Evolutionary conservation across 2,329 filamentous ascomycete species (phyloP), one percentile per base, ranked within the genome.

Genomic region (Aspergillus ustus): DNA sequence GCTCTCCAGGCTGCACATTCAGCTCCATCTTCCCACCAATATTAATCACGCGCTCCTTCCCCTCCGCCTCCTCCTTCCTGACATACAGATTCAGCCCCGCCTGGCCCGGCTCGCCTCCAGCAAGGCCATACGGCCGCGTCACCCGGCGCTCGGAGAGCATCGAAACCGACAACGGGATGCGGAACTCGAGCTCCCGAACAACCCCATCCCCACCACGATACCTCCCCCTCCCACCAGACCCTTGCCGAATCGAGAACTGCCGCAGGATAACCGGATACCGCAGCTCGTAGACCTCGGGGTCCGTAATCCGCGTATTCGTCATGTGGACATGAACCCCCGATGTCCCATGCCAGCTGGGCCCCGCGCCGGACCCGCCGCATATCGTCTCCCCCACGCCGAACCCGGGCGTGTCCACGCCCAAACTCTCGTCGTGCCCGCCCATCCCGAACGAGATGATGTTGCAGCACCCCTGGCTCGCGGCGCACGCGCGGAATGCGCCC

Each of bases 361-460:
- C 91, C 0, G 91, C 92, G 46, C 91, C 92, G 48, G 85, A 88
- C 2, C 91, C 92, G 44, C 92, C 91, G 0, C 91, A 90, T 63
- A 95, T 94, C 2, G 92, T 95, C 76, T 95, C 92, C 74, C 94
- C 94, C 80, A 94, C 94, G 9, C 91, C 91, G 72, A 95, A 95
- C 0, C 91, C 91, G 43, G 87, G 87, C 17, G 86, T 82, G n/a
- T 72, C 69, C 4, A 84, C 82, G 58, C 85, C 82, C 52, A 84
- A 80, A 5, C 84, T 80, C 4, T 83, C 82, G 0, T 82, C 78
- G 29, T 84, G 75, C 62, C 90, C 89, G 69, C 91, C 92, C 1
- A 63, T 74, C 63, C 91, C 91, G 71, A 95, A 95, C 0, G 91
- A 94, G 7, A 95, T 83, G 74, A 94, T 94, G 77, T 95, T 95